These are phyloP conservation scores for Trichoderma hamatum DNA, from an alignment of 2,329 filamentous ascomycete genomes.

Conservation along the genomic window DNA sequence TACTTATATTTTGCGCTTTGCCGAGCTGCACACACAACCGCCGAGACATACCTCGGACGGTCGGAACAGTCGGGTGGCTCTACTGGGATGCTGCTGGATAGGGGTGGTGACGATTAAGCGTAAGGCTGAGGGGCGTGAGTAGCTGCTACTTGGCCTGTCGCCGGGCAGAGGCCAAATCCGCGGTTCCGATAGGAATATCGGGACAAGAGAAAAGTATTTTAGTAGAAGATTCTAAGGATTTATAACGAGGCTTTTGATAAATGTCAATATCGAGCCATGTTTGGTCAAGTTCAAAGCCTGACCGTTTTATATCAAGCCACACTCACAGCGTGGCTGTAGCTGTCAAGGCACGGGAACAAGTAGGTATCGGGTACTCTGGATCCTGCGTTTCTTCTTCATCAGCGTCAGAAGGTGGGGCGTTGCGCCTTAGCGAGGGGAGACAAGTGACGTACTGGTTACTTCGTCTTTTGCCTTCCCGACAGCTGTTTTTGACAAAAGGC, in stretches of 20 bases:
- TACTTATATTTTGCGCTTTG: background rate
- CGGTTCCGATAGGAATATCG: too few relatives aligned
- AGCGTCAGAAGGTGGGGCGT: background rate
- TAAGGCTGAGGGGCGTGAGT: background rate
- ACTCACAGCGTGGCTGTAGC: background rate
- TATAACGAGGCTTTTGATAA: background rate
- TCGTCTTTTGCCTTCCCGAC: background rate
- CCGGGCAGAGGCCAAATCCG: background rate
- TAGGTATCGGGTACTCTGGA: background rate
- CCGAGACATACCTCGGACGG: background rate
- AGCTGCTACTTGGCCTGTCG: background rate
- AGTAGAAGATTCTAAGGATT: background rate
- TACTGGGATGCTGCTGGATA: background rate
- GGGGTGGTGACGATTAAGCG: background rate
- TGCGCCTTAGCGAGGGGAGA: background rate
- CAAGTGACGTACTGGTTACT: slow-evolving; percentile 18
- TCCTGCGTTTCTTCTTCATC: background rate
- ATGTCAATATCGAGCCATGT: background rate
- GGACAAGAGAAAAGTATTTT: background rate
- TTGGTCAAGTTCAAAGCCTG: too few relatives aligned
- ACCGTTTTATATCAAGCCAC: background rate
- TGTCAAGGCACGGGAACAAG: background rate
- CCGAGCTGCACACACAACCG: background rate
- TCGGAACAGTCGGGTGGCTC: slow-evolving; percentile 20
- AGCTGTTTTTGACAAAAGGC: background rate